Conservation (phyloP, 2,329 filamentous ascomycete species). For the Fusarium brachygibbosum region DNA sequence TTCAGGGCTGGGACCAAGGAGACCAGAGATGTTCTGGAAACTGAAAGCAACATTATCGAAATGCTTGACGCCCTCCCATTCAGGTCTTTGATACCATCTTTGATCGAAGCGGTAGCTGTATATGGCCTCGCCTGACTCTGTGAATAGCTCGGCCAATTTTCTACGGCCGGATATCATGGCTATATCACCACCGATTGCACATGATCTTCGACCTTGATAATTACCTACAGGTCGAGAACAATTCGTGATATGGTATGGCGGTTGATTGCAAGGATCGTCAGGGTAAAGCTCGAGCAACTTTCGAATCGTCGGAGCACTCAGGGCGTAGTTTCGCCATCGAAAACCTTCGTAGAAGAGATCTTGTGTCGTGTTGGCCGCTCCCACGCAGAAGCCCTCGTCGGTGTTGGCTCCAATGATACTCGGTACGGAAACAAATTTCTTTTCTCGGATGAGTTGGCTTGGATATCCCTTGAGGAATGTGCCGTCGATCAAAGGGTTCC, state of each 20-base stretch:
- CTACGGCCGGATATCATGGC: constrained; percentile 63
- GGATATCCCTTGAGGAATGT: constrained; percentile 63
- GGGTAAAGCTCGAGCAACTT: constrained; percentile 63
- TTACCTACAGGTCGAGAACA: constrained; percentile 41
- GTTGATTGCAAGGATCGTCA: constrained; percentile 61
- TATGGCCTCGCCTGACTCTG: constrained; percentile 52
- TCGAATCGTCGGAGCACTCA: constrained; percentile 60
- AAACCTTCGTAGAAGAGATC: constrained; percentile 55
- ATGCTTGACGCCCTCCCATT: constrained; percentile 60
- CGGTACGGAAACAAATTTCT: constrained; percentile 60
- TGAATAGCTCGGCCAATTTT: constrained; percentile 60
- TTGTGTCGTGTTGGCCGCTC: constrained; percentile 56
- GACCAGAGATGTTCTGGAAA: constrained; percentile 64
- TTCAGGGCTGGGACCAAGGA: constrained; percentile 60
- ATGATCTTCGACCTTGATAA: constrained; percentile 60
- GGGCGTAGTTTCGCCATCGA: constrained; percentile 61
- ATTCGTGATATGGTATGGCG: constrained; percentile 53
- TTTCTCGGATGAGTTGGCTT: constrained; percentile 59
- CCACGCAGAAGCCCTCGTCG: constrained; percentile 62
- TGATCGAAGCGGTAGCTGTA: constrained; percentile 66
- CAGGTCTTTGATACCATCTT: constrained; percentile 57
- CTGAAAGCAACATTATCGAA: constrained; percentile 65
- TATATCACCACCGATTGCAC: constrained; percentile 61
- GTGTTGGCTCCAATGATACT: constrained; percentile 63
- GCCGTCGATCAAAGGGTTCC: constrained; percentile 62